Evolutionary conservation across 345 rosid species (phyloP).

Genomic region (Zanthoxylum bungeanum): DNA sequence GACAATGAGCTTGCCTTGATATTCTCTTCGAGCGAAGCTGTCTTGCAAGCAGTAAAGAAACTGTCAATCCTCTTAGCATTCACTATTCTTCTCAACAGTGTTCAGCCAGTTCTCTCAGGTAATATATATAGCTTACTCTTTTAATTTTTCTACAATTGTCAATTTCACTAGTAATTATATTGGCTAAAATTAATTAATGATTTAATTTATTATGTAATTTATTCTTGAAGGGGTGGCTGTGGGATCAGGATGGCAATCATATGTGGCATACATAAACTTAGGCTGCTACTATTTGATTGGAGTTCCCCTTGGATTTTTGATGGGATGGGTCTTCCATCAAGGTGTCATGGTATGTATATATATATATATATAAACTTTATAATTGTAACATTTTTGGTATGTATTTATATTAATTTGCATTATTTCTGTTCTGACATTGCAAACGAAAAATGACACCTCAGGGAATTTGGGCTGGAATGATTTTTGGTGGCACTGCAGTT

Average conservation of each 20-base stretch:
- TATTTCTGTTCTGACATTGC: background rate
- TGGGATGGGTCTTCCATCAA: constrained; percentile 79
- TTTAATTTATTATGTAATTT: background rate
- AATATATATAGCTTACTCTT: background rate
- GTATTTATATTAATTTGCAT: background rate
- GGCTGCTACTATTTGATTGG: constrained; percentile 79
- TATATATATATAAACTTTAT: no score
- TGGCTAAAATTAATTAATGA: background rate
- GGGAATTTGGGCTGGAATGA: constrained; percentile 95
- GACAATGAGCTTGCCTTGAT: constrained; percentile 47
- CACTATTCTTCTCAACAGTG: constrained; percentile 75
- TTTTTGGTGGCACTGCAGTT: constrained; percentile 74
- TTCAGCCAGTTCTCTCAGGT: constrained; percentile 82
- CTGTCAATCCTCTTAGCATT: constrained; percentile 64
- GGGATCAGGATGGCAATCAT: constrained; percentile 95
- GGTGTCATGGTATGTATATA: constrained; percentile 67
- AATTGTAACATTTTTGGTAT: background rate
- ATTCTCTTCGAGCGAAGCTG: constrained; percentile 54
- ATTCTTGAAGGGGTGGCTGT: constrained; percentile 73
- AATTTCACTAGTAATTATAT: no score
- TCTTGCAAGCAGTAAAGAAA: constrained; percentile 49
- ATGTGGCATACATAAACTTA: constrained; percentile 81
- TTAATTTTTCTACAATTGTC: background rate
- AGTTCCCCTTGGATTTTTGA: constrained; percentile 68
- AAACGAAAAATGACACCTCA: background rate